phyloP scores from a whole-genome alignment of 2,329 filamentous ascomycete genomes.

The Talaromyces atroroseus region DNA sequence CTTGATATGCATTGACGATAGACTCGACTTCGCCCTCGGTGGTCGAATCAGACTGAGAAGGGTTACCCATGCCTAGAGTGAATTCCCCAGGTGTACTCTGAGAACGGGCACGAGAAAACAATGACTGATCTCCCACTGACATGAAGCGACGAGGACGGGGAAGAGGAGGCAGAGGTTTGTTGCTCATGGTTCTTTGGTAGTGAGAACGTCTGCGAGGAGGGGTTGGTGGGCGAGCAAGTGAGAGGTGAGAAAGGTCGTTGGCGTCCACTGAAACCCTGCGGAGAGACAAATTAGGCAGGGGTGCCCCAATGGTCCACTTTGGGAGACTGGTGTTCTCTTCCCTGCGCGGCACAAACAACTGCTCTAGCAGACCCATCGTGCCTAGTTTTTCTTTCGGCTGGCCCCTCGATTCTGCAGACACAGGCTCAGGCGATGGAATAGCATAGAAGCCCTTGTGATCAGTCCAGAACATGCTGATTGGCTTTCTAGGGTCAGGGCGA shows the following conservation, averaged over 20 bases:
- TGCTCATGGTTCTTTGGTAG: slow-evolving; percentile 1
- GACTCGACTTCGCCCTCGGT: not conserved
- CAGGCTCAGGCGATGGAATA: not conserved
- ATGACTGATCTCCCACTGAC: not conserved
- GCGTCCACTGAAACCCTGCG: not conserved
- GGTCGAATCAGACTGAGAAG: not conserved
- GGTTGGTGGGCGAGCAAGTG: slow-evolving; percentile 8
- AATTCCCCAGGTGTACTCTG: not conserved
- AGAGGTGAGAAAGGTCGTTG: slow-evolving; percentile 9
- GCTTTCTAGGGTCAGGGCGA: slow-evolving; percentile 6
- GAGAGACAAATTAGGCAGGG: slow-evolving; percentile 1
- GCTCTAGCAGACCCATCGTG: slow-evolving; percentile 6
- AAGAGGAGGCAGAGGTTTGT: slow-evolving; percentile 7
- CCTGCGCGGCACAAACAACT: slow-evolving; percentile 1
- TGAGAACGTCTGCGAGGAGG: slow-evolving; percentile 5
- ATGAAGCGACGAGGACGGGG: slow-evolving; percentile 4
- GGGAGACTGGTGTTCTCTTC: not conserved
- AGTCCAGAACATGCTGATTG: slow-evolving; percentile 9
- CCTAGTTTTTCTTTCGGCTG: not conserved
- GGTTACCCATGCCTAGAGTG: not conserved
- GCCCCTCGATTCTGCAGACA: not conserved
- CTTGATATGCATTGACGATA: not conserved
- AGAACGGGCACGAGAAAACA: slow-evolving; percentile 1
- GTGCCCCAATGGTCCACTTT: slow-evolving; percentile 9
- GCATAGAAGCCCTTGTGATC: slow-evolving; percentile 4